Conservation (phyloP, 495 filamentous ascomycete species). For the Neurospora discreta region DNA sequence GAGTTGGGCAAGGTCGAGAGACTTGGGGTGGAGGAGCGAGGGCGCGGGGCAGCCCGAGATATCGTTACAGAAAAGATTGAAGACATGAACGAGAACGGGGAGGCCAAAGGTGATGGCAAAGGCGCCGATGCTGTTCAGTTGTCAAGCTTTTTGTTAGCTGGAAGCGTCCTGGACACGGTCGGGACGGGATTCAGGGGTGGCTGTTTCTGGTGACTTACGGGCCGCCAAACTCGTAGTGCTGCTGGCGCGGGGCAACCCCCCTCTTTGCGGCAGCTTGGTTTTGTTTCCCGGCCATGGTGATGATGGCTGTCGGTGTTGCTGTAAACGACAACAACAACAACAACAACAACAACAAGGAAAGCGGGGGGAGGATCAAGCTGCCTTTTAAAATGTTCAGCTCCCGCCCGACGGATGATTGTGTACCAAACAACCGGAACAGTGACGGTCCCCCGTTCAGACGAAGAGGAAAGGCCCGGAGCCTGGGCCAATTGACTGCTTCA, state of each 20-base stretch:
- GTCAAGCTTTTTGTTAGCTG: neutral
- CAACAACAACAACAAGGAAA: neutral
- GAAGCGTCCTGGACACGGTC: neutral
- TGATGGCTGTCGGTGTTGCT: neutral
- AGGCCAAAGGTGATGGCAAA: slow-evolving; percentile 64
- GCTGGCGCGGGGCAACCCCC: slow-evolving; percentile 1
- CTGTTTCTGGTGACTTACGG: slow-evolving; percentile 51
- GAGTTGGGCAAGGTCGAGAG: slow-evolving; percentile 55
- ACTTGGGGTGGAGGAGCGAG: slow-evolving; percentile 65
- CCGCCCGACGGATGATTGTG: no score
- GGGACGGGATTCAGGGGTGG: neutral
- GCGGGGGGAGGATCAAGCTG: neutral
- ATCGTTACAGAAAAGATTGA: slow-evolving; percentile 85
- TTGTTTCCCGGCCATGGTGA: slow-evolving; percentile 16
- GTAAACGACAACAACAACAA: neutral
- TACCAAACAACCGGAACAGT: neutral
- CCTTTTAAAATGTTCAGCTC: neutral
- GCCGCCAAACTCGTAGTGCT: slow-evolving; percentile 73
- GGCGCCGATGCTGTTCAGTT: slow-evolving; percentile 53
- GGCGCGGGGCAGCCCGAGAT: slow-evolving; percentile 82
- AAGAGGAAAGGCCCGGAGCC: neutral
- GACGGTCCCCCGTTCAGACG: neutral
- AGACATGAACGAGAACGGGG: slow-evolving; percentile 60
- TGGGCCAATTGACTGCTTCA: neutral
- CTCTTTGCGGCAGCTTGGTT: slow-evolving; percentile 1